Evolutionary conservation across 106 monocot genomes (phyloP).

Genomic region (Dendrobium nobile): DNA sequence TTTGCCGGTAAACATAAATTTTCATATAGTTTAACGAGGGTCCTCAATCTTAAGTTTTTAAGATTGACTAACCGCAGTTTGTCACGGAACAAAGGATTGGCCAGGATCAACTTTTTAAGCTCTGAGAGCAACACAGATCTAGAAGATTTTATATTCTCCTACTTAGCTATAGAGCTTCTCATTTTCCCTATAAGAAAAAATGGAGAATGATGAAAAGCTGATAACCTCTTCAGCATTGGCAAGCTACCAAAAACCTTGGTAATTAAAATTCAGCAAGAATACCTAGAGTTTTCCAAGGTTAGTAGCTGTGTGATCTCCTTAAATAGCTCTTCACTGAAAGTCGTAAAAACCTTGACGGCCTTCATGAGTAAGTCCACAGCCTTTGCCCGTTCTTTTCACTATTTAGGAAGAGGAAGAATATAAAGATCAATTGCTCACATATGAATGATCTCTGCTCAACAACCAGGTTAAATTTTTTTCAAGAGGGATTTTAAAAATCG

Average conservation of each 20-base stretch:
- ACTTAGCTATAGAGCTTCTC: constrained; percentile 44
- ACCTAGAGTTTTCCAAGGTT: constrained; percentile 40
- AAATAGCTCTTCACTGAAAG: constrained; percentile 47
- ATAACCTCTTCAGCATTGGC: not conserved
- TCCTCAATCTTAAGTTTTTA: constrained; percentile 31
- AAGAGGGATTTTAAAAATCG: too few species aligned
- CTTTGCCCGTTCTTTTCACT: constrained; percentile 36
- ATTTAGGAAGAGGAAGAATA: too few species aligned
- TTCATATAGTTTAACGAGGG: constrained; percentile 18
- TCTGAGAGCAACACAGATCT: constrained; percentile 45
- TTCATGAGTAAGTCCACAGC: constrained; percentile 50
- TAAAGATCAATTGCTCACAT: too few species aligned
- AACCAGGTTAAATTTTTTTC: too few species aligned
- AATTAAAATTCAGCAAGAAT: not conserved
- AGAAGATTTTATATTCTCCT: constrained; percentile 51
- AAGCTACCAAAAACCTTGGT: not conserved
- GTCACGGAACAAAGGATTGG: constrained; percentile 46
- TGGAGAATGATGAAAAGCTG: not conserved
- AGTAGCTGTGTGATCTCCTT: constrained; percentile 59
- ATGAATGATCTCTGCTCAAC: too few species aligned
- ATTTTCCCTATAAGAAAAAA: constrained; percentile 31
- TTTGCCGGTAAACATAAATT: too few species aligned
- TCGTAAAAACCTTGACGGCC: constrained; percentile 46
- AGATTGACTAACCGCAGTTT: constrained; percentile 48
- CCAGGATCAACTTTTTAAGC: constrained; percentile 53